Evolutionary conservation across 345 rosid species (phyloP).

Genomic region (Eutrema japonicum): DNA sequence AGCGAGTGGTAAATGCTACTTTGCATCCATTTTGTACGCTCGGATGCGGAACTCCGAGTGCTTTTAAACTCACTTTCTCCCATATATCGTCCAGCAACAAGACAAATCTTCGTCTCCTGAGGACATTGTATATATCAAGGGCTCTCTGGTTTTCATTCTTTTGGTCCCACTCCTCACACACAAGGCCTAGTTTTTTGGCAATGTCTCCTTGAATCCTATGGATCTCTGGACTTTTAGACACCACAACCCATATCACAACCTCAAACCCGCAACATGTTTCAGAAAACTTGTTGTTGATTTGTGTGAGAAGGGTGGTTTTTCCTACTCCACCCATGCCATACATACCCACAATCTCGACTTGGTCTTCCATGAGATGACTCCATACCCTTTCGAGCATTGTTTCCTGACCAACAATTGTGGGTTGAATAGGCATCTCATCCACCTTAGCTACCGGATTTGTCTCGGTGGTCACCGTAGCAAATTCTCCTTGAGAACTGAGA

Average conservation of each 20-base stretch:
- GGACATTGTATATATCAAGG: background rate
- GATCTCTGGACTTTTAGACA: background rate
- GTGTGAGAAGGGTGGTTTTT: conserved; percentile 28
- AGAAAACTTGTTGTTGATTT: conserved; percentile 14
- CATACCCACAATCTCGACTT: background rate
- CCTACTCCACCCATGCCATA: background rate
- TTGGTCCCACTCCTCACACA: background rate
- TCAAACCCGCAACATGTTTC: background rate
- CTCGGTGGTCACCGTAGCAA: conserved; percentile 19
- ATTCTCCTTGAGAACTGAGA: background rate
- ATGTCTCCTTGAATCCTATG: background rate
- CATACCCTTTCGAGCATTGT: background rate
- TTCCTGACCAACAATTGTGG: conserved; percentile 11
- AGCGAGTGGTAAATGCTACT: conserved; percentile 27
- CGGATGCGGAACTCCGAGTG: background rate
- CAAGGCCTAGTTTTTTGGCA: background rate
- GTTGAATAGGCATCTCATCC: background rate
- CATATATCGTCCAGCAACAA: background rate
- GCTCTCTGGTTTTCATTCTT: background rate
- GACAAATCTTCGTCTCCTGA: background rate
- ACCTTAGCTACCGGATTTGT: background rate
- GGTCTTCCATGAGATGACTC: background rate
- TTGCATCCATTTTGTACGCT: background rate
- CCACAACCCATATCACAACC: background rate
- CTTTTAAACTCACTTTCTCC: background rate